Percentiles rank a stretch among this genome's conserved stretches.
These are phyloP conservation scores for Ceratocystis huliohia DNA, from an alignment of 2,329 filamentous ascomycete species.

Conservation along the genomic window DNA sequence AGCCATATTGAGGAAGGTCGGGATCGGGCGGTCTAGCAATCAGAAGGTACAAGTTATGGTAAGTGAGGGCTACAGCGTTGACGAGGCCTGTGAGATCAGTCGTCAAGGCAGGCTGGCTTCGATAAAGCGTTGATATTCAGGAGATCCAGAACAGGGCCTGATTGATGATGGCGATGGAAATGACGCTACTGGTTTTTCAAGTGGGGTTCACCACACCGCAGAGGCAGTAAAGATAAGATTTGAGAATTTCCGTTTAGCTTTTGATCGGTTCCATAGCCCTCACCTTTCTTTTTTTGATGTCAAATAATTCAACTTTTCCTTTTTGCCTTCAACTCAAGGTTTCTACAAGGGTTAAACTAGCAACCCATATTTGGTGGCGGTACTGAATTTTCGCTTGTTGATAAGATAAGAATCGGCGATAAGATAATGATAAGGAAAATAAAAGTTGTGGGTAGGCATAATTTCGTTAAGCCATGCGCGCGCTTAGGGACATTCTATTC, in stretches of 20 bases:
- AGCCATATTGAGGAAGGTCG: background rate
- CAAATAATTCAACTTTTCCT: background rate
- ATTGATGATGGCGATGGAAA: background rate
- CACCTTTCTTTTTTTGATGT: background rate
- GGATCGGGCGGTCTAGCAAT: background rate
- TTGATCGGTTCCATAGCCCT: background rate
- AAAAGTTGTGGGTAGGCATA: background rate
- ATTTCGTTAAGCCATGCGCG: rapidly evolving
- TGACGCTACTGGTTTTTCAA: background rate
- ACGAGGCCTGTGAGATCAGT: too few relatives aligned
- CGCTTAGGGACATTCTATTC: too few relatives aligned
- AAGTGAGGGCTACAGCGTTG: too few relatives aligned
- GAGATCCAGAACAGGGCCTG: background rate
- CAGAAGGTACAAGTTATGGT: background rate
- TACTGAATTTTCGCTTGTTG: background rate
- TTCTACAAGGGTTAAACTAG: background rate
- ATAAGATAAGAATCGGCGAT: background rate
- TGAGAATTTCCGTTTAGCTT: background rate
- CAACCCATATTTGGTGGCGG: background rate
- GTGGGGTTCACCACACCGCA: background rate
- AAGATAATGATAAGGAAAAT: background rate
- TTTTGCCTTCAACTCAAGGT: too few relatives aligned
- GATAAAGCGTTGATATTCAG: background rate
- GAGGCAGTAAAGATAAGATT: background rate
- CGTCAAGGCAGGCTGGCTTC: too few relatives aligned